Percentiles rank a stretch among this genome's conserved stretches.
These are phyloP conservation scores for Rhizophora mangle DNA, from an alignment of 345 rosid species.

Conservation along the genomic window DNA sequence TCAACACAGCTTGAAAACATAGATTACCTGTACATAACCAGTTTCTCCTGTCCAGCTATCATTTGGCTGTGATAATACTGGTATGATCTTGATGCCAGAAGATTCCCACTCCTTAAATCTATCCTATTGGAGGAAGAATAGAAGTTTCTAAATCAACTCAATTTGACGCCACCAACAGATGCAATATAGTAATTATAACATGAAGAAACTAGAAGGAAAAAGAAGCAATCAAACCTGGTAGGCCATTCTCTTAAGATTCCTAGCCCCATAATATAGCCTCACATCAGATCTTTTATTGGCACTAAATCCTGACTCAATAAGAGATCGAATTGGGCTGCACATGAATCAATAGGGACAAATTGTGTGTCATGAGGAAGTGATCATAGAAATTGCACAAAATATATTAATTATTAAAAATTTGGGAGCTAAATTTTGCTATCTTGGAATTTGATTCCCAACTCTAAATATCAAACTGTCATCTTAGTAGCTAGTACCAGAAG, in stretches of 20 bases:
- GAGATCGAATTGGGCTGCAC: constrained; percentile 86
- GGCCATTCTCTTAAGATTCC: constrained; percentile 93
- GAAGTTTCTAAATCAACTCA: constrained; percentile 6
- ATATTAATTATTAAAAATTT: too few relatives aligned
- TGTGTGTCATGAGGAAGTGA: background rate
- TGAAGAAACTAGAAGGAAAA: background rate
- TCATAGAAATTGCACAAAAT: background rate
- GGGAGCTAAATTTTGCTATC: too few relatives aligned
- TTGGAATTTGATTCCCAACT: too few relatives aligned
- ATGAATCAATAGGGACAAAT: constrained; percentile 10
- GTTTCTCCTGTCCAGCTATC: constrained; percentile 79
- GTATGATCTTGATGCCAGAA: constrained; percentile 75
- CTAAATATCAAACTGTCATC: too few relatives aligned
- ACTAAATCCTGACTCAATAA: constrained; percentile 78
- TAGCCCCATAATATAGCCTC: constrained; percentile 88
- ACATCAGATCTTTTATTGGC: constrained; percentile 74
- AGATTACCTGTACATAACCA: constrained; percentile 82
- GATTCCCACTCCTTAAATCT: constrained; percentile 89
- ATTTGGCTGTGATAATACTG: constrained; percentile 88
- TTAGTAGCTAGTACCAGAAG: too few relatives aligned
- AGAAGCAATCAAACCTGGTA: constrained; percentile 64
- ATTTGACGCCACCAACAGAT: background rate
- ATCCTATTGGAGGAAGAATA: constrained; percentile 46
- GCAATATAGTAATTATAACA: background rate
- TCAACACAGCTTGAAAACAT: background rate